A percentile compares a stretch with the other conserved stretches of the same genome.
phyloP scores from a whole-genome alignment of 805 yeast species.

The Monosporozyma unispora region DNA sequence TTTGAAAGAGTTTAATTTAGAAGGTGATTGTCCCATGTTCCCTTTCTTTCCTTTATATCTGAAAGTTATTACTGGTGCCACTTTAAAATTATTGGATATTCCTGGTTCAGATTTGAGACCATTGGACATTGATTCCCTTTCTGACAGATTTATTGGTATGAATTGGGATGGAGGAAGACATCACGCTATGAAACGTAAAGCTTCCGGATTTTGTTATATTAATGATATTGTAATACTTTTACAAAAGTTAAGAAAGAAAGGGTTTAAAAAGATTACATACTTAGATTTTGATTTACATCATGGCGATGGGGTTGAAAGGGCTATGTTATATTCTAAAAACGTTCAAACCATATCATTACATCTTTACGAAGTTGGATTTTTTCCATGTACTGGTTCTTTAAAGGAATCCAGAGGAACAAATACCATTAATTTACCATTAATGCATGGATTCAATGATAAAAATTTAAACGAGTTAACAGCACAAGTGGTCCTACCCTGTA shows the following conservation, averaged over 20 bases:
- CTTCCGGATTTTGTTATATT: slow-evolving; percentile 66
- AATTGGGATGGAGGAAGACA: slow-evolving; percentile 81
- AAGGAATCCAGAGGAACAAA: slow-evolving; percentile 36
- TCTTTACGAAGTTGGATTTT: slow-evolving; percentile 56
- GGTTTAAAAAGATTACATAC: slow-evolving; percentile 43
- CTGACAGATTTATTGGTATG: slow-evolving; percentile 36
- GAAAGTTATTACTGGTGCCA: slow-evolving; percentile 44
- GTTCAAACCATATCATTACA: slow-evolving; percentile 60
- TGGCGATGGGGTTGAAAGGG: slow-evolving; percentile 71
- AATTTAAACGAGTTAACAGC: slow-evolving; percentile 32
- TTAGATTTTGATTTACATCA: slow-evolving; percentile 71
- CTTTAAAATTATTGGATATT: slow-evolving; percentile 37
- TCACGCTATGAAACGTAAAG: slow-evolving; percentile 46
- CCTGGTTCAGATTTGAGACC: slow-evolving; percentile 27
- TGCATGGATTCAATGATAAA: slow-evolving; percentile 46
- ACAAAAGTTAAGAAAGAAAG: slow-evolving; percentile 37
- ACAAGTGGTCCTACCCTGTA: slow-evolving; percentile 37
- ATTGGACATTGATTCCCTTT: not conserved
- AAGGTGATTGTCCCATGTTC: slow-evolving; percentile 58
- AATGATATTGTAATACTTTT: slow-evolving; percentile 60
- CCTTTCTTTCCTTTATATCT: slow-evolving; percentile 45
- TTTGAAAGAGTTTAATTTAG: slow-evolving; percentile 38
- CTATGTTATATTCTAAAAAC: slow-evolving; percentile 46
- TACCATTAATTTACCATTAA: slow-evolving; percentile 45
- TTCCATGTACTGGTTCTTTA: slow-evolving; percentile 58